Evolutionary conservation across 83 land plant genomes (phyloP).

Genomic region (Thuja plicata): DNA sequence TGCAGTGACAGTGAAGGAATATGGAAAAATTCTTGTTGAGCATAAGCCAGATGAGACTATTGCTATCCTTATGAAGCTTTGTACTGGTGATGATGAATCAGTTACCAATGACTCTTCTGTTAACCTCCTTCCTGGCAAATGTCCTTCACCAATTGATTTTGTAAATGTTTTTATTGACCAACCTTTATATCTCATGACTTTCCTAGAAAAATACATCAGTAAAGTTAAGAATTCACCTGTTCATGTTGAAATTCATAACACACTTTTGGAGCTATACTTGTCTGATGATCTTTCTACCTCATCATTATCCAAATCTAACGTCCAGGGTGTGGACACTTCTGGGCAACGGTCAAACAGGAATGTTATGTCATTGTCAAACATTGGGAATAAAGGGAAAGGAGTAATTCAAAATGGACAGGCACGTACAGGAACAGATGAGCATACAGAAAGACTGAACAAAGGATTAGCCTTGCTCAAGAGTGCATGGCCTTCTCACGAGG

Average conservation of each 20-base stretch:
- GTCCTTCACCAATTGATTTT: slow-evolving; percentile 91
- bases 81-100: slow-evolving; percentile 54
- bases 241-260: slow-evolving; percentile 88
- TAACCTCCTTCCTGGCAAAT: slow-evolving; percentile 35
- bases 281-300: slow-evolving; percentile 70
- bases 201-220: slow-evolving; percentile 78
- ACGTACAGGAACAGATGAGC: slow-evolving; percentile 28
- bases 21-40: slow-evolving; percentile 91
- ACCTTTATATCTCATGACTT: slow-evolving; percentile 78
- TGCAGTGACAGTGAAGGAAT: slow-evolving; percentile 84
- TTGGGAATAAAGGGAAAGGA: slow-evolving; percentile 6
- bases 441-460: slow-evolving; percentile 50
- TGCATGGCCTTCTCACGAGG: slow-evolving; percentile 85
- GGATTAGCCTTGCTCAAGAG: slow-evolving; percentile 77
- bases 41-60: slow-evolving; percentile 85
- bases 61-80: slow-evolving; percentile 77
- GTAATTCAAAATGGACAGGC: slow-evolving; percentile 17
- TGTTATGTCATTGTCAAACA: neutral
- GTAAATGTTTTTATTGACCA: slow-evolving; percentile 85
- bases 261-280: slow-evolving; percentile 86
- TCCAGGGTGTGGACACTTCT: slow-evolving; percentile 12
- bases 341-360: neutral
- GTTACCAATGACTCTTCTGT: slow-evolving; percentile 23
- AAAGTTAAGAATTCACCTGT: slow-evolving; percentile 82
- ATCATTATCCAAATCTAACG: slow-evolving; percentile 33